phyloP scores from a whole-genome alignment of 2,329 filamentous ascomycete genomes.

The Septoria linicola region DNA sequence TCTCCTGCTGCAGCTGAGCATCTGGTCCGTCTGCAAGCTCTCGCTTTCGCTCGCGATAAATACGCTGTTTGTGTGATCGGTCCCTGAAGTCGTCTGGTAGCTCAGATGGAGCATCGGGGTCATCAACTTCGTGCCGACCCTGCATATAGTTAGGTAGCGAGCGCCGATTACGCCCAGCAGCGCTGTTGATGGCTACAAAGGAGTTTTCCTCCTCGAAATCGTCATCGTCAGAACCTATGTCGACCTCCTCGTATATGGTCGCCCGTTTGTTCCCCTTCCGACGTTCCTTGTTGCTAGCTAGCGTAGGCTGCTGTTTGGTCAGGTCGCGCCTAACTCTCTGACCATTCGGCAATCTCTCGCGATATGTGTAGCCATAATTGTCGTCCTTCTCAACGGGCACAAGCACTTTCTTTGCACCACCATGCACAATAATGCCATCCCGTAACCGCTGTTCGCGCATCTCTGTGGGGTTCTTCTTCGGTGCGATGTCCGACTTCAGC shows the following conservation, averaged over 20 bases:
- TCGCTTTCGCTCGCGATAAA: constrained; percentile 10
- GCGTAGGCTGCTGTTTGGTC: constrained; percentile 18
- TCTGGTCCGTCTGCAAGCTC: constrained; percentile 9
- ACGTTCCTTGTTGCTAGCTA: constrained; percentile 23
- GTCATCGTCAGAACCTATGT: constrained; percentile 48
- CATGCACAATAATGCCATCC: constrained; percentile 31
- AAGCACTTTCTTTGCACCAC: constrained; percentile 36
- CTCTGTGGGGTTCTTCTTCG: constrained; percentile 35
- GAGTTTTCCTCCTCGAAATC: constrained; percentile 24
- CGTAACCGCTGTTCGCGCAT: constrained; percentile 41
- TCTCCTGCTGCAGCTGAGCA: constrained; percentile 22
- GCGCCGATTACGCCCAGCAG: constrained; percentile 20
- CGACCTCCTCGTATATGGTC: constrained; percentile 47
- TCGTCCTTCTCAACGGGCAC: constrained; percentile 37
- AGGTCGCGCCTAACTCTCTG: constrained; percentile 22
- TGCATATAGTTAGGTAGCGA: constrained; percentile 43
- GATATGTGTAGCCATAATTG: constrained; percentile 36
- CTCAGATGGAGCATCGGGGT: constrained; percentile 44
- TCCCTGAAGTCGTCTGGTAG: constrained; percentile 46
- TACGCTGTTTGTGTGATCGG: constrained; percentile 24
- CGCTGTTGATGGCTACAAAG: constrained; percentile 23
- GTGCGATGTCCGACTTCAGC: constrained; percentile 38
- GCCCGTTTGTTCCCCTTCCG: constrained; percentile 25
- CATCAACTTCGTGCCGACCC: constrained; percentile 42
- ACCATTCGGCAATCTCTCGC: constrained; percentile 35